These are phyloP conservation scores for Petunia secreta DNA, from an alignment of 257 asterid species.

Conservation along the genomic window DNA sequence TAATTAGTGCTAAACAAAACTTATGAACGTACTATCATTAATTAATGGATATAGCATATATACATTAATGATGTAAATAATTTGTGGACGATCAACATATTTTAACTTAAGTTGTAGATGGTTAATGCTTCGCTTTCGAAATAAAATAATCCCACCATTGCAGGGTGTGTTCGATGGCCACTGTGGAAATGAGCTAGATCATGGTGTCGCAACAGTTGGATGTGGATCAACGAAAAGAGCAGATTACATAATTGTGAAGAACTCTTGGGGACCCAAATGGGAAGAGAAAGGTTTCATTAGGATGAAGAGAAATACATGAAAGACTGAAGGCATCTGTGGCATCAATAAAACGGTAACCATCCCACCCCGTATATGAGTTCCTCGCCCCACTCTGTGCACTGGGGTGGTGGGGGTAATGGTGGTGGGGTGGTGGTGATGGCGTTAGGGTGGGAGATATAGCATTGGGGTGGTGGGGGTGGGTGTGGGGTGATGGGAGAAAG, in stretches of 20 bases:
- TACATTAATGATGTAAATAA: neutral
- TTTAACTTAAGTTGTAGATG: neutral
- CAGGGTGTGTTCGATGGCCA: conserved; percentile 74
- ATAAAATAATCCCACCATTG: neutral
- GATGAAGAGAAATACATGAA: conserved; percentile 64
- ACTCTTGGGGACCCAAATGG: conserved; percentile 75
- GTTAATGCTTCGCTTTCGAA: too few species aligned
- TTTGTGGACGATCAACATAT: neutral
- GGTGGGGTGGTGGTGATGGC: too few species aligned
- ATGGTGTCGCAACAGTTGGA: conserved; percentile 62
- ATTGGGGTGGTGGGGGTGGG: too few species aligned
- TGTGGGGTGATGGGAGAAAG: too few species aligned
- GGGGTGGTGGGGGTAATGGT: too few species aligned
- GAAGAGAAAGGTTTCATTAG: conserved; percentile 68
- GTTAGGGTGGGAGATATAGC: too few species aligned
- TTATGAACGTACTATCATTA: too few species aligned
- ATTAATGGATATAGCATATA: neutral
- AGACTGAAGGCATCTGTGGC: conserved; percentile 61
- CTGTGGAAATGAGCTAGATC: conserved; percentile 63
- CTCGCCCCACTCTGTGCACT: too few species aligned
- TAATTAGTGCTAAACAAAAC: too few species aligned
- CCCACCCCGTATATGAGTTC: too few species aligned
- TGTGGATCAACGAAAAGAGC: conserved; percentile 53
- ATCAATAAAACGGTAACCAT: conserved; percentile 51
- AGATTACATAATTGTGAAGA: conserved; percentile 59